Evolutionary conservation across 345 rosid genomes (phyloP), one percentile per base, ranked within the genome.

Genomic region (Tarenaya hassleriana): DNA sequence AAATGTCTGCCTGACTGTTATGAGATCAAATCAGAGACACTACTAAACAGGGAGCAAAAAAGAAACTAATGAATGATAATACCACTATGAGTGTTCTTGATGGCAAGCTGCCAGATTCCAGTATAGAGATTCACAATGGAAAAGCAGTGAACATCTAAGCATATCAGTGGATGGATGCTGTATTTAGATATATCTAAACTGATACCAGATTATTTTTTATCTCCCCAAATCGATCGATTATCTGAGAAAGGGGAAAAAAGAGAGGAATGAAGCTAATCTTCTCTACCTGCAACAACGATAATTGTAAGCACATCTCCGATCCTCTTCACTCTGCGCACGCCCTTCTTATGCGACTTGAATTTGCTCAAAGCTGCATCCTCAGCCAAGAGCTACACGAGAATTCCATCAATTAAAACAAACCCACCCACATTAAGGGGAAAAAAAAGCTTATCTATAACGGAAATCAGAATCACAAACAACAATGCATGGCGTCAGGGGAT

Each of bases 301-400:
- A 80, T 14, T 0, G 91, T 94, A 42, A 94, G 95, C 61, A 81
- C 78, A 77, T 88, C 94, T 45, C 91, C 91, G 10, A 88, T 16
- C 55, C 76, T 82, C 55, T 83, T 88, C 66, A 86, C 29, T 7
- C 12, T 41, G 53, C 56, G 50, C 10, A 82, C 95, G 9, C 80
- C 31, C 77, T 71, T 80, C 73, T 78, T 83, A 52, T 80, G 70
- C 8, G 99, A 88, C 66, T 88, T 86, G 82, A 78, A 94, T 52
- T 78, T 72, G 31, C 73, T 75, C 47, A 94, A 75, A 41, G 77
- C 71, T 1, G 84, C 84, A 63, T 94, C 85, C 16, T 74, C 77
- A 3, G 88, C 95, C 75, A 94, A 72, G 18, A 94, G 94, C 99
- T 94, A 73, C 72, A 24, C 29, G 29, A 24, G 29, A 24, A 24